A percentile compares a stretch with the other conserved stretches of the same genome.
phyloP scores from a whole-genome alignment of 2,329 filamentous ascomycete species.

The Alternaria infectoria region DNA sequence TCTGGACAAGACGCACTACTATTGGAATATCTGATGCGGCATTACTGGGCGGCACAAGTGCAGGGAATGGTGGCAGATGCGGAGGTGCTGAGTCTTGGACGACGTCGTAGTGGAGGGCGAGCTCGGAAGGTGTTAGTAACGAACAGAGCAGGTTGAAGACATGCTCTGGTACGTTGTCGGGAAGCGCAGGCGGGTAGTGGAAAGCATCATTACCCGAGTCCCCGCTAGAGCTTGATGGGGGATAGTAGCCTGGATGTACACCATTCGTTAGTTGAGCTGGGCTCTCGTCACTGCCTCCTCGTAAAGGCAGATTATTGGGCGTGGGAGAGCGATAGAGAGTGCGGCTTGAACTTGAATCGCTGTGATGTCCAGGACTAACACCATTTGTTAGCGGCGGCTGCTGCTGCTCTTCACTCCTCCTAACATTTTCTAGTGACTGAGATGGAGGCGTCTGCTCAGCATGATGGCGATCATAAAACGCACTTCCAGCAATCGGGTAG shows the following conservation, averaged over 20 bases:
- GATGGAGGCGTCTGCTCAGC: background rate
- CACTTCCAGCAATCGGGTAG: slow-evolving; percentile 17
- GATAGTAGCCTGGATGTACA: background rate
- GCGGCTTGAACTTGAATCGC: background rate
- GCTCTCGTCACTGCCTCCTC: background rate
- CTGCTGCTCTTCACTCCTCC: background rate
- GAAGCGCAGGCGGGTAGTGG: background rate
- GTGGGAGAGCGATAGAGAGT: background rate
- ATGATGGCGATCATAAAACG: slow-evolving; percentile 15
- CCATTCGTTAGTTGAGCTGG: background rate
- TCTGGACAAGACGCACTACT: slow-evolving; percentile 18
- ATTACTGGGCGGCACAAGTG: background rate
- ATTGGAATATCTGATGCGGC: background rate
- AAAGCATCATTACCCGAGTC: background rate
- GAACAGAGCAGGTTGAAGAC: slow-evolving; percentile 11
- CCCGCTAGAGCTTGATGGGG: background rate
- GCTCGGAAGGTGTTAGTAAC: slow-evolving; percentile 18
- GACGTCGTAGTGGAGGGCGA: slow-evolving; percentile 12
- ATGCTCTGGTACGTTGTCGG: background rate
- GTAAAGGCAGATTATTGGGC: background rate
- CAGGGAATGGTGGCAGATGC: background rate
- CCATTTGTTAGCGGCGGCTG: background rate
- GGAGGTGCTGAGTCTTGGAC: background rate
- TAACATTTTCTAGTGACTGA: background rate
- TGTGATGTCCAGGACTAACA: background rate